Evolutionary conservation across 2,329 filamentous ascomycete species (phyloP), one percentile per base, ranked within the genome.

Genomic region (Stagonosporopsis cucurbitacearum): DNA sequence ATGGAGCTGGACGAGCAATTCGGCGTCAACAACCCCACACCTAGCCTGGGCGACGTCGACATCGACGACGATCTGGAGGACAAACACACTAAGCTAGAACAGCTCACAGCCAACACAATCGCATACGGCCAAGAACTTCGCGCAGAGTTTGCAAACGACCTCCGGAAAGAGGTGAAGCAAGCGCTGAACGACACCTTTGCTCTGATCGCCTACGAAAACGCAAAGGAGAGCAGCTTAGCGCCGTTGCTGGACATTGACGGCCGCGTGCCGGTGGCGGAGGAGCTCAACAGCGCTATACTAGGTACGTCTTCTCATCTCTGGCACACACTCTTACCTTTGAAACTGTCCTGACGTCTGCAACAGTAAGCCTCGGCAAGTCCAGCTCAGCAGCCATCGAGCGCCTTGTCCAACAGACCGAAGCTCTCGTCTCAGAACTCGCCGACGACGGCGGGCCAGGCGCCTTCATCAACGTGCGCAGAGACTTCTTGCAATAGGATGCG

Each of bases 331-430:
- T 32, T 36, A 7, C 15, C 8, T 2, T 12, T 6, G 20, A 17
- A 23, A 6, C 3, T 6, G 6, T 58, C 65, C 69, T 77, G 65
- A 78, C 65, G 30, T 4, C 8, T 6, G 19, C 19, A 6, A 49
- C n/a, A 97, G 94, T 92, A 37, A 96, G 91, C 0, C 82, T 97
- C 2, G 95, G 95, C 45, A 96, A 96, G 77, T 94, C 92, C 0
- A 92, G 91, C 3, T 87, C 88, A 4, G 91, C 95, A 2, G 91
- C 92, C 1, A 77, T 99, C 26, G 94, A 98, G 75, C 88, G 87
- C 57, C 75, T 97, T 6, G 92, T 90, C 70, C 90, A 93, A 57
- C 92, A 97, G 77, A 96, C 92, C 0, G 89, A 88, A 61, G 90
- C 91, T 1, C 80, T 98, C 13, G 83, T 98, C n/a, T 89, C 92